Evolutionary conservation across 192 early-diverging fungal species (phyloP).

Genomic region (Rhizoclosmatium globosum): DNA sequence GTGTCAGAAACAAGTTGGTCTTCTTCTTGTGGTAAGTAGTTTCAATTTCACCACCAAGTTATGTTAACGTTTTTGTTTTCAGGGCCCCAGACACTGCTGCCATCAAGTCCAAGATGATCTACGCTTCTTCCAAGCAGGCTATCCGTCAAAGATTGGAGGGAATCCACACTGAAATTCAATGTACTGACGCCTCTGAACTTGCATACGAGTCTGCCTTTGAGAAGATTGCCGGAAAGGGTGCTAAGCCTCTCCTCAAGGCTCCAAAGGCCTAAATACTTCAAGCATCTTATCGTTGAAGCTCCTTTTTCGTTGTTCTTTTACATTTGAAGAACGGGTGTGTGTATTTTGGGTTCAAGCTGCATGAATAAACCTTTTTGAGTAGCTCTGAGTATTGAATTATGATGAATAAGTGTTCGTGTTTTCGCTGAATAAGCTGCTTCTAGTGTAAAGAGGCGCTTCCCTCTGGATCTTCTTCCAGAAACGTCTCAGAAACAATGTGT

Average conservation of each 20-base stretch:
- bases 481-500: conserved; percentile 19
- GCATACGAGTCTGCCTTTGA: conserved; percentile 73
- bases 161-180: conserved; percentile 81
- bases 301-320: too few species aligned
- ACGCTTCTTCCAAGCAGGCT: conserved; percentile 85
- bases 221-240: conserved; percentile 59
- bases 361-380: too few species aligned
- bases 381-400: too few species aligned
- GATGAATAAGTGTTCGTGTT: too few species aligned
- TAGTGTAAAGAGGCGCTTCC: too few species aligned
- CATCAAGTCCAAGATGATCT: conserved; percentile 89
- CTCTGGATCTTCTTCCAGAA: too few species aligned
- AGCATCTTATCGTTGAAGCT: too few species aligned
- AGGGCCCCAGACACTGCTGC: conserved; percentile 82
- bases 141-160: conserved; percentile 78
- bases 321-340: too few species aligned
- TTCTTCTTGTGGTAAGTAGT: conserved; percentile 82
- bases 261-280: conserved; percentile 35
- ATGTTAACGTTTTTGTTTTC: neutral
- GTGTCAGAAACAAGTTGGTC: conserved; percentile 84
- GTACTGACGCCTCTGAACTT: conserved; percentile 83
- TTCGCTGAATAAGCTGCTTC: too few species aligned
- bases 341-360: too few species aligned
- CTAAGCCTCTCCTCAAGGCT: conserved; percentile 36
- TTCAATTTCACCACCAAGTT: neutral